A percentile compares a stretch with the other conserved stretches of the same genome.
Conservation (phyloP, 2,329 filamentous ascomycete genomes). For the Metarhizium album region DNA sequence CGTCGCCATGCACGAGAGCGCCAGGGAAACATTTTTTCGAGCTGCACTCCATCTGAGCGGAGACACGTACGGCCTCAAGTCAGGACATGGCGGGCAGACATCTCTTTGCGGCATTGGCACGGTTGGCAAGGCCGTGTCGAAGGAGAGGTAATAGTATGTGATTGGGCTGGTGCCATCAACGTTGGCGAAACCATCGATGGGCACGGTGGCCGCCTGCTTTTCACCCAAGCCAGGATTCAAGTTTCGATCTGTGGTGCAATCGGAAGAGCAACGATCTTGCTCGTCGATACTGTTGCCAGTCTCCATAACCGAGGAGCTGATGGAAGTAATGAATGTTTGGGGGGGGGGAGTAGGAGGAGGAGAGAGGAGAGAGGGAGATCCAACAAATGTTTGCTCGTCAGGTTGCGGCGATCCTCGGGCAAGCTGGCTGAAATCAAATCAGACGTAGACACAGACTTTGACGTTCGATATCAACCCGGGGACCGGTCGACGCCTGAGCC, state of each 20-base stretch:
- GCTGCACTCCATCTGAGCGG: constrained; percentile 63
- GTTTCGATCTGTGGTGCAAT: neutral
- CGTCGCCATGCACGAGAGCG: constrained; percentile 66
- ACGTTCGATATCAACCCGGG: no score
- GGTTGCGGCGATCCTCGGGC: no score
- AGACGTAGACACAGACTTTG: no score
- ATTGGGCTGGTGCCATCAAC: constrained; percentile 18
- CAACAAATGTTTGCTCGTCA: no score
- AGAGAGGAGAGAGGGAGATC: no score
- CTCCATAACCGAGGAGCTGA: neutral
- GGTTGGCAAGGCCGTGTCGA: constrained; percentile 26
- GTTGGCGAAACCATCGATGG: neutral
- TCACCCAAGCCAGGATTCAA: neutral
- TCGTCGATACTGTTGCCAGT: neutral
- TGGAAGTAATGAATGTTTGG: no score
- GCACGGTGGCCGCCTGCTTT: neutral
- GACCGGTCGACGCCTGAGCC: no score
- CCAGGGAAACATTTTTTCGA: constrained; percentile 61
- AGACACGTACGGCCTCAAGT: constrained; percentile 55
- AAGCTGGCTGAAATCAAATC: no score
- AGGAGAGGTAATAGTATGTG: constrained; percentile 30
- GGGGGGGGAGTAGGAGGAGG: no score
- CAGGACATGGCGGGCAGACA: constrained; percentile 41
- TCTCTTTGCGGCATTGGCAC: constrained; percentile 12
- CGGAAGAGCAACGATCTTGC: neutral